Percentiles rank a stretch among this genome's conserved stretches.
Evolutionary conservation across 2,329 filamentous ascomycete species (phyloP).

Genomic region (Fusarium pseudograminearum): DNA sequence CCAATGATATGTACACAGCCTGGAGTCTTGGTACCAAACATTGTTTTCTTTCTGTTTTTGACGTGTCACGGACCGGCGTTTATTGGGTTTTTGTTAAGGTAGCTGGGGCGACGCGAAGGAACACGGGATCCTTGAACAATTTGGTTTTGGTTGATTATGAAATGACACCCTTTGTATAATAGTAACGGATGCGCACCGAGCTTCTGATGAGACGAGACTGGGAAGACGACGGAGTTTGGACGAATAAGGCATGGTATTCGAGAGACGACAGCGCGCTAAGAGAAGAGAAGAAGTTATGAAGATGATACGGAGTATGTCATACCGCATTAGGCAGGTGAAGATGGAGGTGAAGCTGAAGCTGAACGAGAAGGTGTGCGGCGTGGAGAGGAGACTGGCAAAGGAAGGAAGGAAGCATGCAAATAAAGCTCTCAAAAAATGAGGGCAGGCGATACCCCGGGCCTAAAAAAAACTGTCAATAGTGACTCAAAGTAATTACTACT

Average conservation of each 20-base stretch:
- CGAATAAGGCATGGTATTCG: not conserved
- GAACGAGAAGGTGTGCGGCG: not conserved
- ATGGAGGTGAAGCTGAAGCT: no score
- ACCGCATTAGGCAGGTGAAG: conserved; percentile 20
- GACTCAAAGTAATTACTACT: conserved; percentile 30
- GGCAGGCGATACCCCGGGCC: conserved; percentile 47
- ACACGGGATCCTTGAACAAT: conserved; percentile 11
- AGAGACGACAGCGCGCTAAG: conserved; percentile 19
- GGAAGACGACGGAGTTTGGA: conserved; percentile 29
- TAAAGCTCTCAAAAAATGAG: conserved; percentile 41
- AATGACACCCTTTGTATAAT: conserved; percentile 42
- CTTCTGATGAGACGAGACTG: conserved; percentile 18
- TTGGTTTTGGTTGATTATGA: conserved; percentile 34
- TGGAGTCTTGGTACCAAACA: conserved; percentile 41
- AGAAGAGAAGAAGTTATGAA: conserved; percentile 1
- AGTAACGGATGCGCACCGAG: conserved; percentile 18
- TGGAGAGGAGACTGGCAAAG: not conserved
- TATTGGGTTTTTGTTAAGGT: conserved; percentile 26
- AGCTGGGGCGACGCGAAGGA: conserved; percentile 17
- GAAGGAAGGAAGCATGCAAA: conserved; percentile 26
- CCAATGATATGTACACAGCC: conserved; percentile 36
- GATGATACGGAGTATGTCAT: not conserved
- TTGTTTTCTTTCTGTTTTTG: conserved; percentile 31
- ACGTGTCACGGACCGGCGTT: conserved; percentile 44
- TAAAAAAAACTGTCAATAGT: conserved; percentile 37